Percentiles rank a stretch among this genome's conserved stretches.
phyloP scores from a whole-genome alignment of 768 basidiomycete genomes.

The Collybiopsis confluens region DNA sequence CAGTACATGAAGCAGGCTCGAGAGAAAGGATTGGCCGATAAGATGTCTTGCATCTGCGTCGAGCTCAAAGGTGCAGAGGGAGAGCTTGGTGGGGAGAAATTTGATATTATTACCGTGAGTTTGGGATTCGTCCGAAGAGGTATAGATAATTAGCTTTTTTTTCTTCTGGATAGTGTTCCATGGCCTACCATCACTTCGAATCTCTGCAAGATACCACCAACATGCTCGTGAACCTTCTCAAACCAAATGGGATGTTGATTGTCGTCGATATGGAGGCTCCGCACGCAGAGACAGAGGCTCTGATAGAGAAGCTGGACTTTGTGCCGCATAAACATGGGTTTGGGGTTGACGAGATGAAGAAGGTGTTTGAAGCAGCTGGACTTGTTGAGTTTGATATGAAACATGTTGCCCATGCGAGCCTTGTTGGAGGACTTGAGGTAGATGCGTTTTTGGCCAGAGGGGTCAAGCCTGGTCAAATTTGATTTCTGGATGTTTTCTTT shows the following conservation, averaged over 20 bases:
- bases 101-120: constrained; percentile 70
- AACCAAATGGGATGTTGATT: constrained; percentile 56
- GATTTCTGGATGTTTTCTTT: too few relatives aligned
- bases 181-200: constrained; percentile 64
- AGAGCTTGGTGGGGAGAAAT: constrained; percentile 49
- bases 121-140: too few relatives aligned
- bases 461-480: constrained; percentile 27
- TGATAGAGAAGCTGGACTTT: constrained; percentile 26
- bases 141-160: too few relatives aligned
- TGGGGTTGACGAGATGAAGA: constrained; percentile 40
- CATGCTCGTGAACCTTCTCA: constrained; percentile 52
- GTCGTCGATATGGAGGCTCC: constrained; percentile 43
- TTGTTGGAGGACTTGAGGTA: constrained; percentile 25
- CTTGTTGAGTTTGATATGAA: constrained; percentile 41
- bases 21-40: constrained; percentile 63
- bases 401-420: constrained; percentile 24
- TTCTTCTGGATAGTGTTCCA: constrained; percentile 41
- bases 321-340: constrained; percentile 58
- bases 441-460: constrained; percentile 59
- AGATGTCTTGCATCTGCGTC: constrained; percentile 60
- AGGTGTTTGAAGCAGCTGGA: constrained; percentile 50
- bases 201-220: constrained; percentile 48
- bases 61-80: constrained; percentile 43
- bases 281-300: constrained; percentile 12
- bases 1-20: constrained; percentile 52